Conservation (phyloP, 306 rosid genomes). For the Cicer pinnatifidum region DNA sequence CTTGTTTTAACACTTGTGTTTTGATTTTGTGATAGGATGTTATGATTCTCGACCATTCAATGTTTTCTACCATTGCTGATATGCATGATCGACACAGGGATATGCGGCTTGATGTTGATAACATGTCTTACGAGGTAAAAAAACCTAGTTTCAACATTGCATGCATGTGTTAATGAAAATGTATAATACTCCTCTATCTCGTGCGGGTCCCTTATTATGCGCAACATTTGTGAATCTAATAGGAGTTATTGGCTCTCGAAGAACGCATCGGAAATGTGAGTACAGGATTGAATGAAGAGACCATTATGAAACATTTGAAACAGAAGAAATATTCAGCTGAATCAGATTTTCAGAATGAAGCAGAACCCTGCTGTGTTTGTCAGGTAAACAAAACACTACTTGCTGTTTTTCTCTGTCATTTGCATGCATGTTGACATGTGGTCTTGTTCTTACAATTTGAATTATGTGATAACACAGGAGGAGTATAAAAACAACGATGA, state of each 20-base stretch:
- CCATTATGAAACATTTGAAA: slow-evolving; percentile 58
- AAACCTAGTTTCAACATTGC: slow-evolving; percentile 5
- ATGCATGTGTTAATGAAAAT: neutral
- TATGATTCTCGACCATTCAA: slow-evolving; percentile 88
- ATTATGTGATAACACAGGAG: slow-evolving; percentile 62
- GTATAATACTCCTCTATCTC: neutral
- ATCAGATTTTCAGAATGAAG: slow-evolving; percentile 53
- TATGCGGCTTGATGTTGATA: slow-evolving; percentile 97
- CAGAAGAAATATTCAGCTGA: slow-evolving; percentile 56
- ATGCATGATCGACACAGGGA: slow-evolving; percentile 90
- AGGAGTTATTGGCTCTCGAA: slow-evolving; percentile 95
- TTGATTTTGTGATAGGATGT: slow-evolving; percentile 70
- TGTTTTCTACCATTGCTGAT: slow-evolving; percentile 86
- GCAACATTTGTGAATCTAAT: slow-evolving; percentile 16
- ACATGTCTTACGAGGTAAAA: slow-evolving; percentile 95
- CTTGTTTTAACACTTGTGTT: slow-evolving; percentile 35
- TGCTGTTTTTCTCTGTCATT: neutral
- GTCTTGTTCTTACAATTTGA: slow-evolving; percentile 27
- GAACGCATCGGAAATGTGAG: slow-evolving; percentile 95
- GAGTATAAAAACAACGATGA: slow-evolving; percentile 67
- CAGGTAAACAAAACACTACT: slow-evolving; percentile 62
- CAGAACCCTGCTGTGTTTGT: slow-evolving; percentile 92
- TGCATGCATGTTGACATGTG: neutral
- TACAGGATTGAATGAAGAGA: slow-evolving; percentile 88
- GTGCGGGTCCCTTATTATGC: neutral